These are phyloP conservation scores for Ophiostoma pallidulum DNA, from an alignment of 2,329 filamentous ascomycete genomes.

Conservation along the genomic window DNA sequence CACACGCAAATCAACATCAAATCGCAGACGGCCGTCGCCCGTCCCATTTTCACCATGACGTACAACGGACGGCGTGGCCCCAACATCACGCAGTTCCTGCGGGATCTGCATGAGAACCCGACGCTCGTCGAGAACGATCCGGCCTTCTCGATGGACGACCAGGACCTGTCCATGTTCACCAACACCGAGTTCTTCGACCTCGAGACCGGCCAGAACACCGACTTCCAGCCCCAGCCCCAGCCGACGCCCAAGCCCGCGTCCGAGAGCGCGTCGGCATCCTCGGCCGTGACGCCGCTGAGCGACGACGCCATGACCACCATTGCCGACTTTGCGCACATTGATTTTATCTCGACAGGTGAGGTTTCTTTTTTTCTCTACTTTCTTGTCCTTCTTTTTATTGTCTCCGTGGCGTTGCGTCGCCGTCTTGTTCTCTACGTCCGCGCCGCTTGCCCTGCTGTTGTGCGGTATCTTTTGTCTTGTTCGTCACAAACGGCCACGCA, in stretches of 20 bases:
- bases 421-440: too few relatives aligned
- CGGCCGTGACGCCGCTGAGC: conserved; percentile 17
- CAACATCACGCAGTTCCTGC: conserved; percentile 84
- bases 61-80: conserved; percentile 61
- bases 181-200: conserved; percentile 77
- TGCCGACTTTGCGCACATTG: conserved; percentile 37
- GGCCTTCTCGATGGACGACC: conserved; percentile 50
- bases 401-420: too few relatives aligned
- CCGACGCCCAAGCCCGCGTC: conserved; percentile 35
- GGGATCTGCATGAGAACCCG: conserved; percentile 70
- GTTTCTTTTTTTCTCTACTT: conserved; percentile 16
- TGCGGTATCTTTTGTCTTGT: too few relatives aligned
- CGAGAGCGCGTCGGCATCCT: conserved; percentile 19
- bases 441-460: too few relatives aligned
- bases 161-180: conserved; percentile 66
- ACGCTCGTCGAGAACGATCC: conserved; percentile 40
- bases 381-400: conserved; percentile 7
- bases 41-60: too few relatives aligned
- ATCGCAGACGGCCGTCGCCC: neutral
- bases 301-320: conserved; percentile 33
- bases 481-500: too few relatives aligned
- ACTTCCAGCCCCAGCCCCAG: conserved; percentile 45
- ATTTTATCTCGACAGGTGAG: conserved; percentile 43
- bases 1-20: neutral
- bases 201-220: conserved; percentile 53